Evolutionary conservation across 164 flowering plant species (phyloP).

Genomic region (Houttuynia cordata): DNA sequence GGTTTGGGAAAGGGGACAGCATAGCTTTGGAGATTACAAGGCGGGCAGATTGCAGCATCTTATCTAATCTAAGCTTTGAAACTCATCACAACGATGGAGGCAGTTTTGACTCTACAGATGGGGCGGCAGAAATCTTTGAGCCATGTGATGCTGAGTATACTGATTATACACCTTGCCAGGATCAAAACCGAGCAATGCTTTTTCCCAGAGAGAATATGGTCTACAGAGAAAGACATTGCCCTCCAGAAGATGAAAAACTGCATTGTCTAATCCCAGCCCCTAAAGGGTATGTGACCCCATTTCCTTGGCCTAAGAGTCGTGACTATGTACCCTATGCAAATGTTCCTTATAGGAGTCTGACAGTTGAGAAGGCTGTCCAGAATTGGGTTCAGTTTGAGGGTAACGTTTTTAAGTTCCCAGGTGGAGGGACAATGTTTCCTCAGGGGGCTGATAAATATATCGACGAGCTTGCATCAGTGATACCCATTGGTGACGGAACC

Average conservation of each 20-base stretch:
- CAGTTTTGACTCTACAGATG: conserved; percentile 31
- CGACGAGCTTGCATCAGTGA: conserved; percentile 80
- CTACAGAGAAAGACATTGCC: conserved; percentile 94
- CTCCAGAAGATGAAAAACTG: conserved; percentile 61
- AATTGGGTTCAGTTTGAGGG: conserved; percentile 91
- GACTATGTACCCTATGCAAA: conserved; percentile 89
- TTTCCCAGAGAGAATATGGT: conserved; percentile 88
- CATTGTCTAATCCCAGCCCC: conserved; percentile 89
- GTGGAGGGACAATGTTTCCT: conserved; percentile 99
- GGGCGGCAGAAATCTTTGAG: conserved; percentile 33
- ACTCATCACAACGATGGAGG: conserved; percentile 48
- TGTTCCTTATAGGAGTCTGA: conserved; percentile 73
- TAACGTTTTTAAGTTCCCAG: conserved; percentile 86
- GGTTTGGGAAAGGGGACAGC: conserved; percentile 80
- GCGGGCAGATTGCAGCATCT: conserved; percentile 48
- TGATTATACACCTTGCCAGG: conserved; percentile 95
- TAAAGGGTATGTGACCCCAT: conserved; percentile 69
- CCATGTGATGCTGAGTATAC: conserved; percentile 54
- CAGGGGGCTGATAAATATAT: conserved; percentile 97
- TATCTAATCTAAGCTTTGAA: conserved; percentile 51
- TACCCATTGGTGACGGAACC: conserved; percentile 76
- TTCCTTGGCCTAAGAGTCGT: conserved; percentile 91
- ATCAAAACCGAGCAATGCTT: conserved; percentile 87
- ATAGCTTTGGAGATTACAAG: conserved; percentile 48
- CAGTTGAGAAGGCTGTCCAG: conserved; percentile 88